phyloP scores from a whole-genome alignment of 202 grass and related monocot genomes.

The Schoenoplectus triqueter region DNA sequence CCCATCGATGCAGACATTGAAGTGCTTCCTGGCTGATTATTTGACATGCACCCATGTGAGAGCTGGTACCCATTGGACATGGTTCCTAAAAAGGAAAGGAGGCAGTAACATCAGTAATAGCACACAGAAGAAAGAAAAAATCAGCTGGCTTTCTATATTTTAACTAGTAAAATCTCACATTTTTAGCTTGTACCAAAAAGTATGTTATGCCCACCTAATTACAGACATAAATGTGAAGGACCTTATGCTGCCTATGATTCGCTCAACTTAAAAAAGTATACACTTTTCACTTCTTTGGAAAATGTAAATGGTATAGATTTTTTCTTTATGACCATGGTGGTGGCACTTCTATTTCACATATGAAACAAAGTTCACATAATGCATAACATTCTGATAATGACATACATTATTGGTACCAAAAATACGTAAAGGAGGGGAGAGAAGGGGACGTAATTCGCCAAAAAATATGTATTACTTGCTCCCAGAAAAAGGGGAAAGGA shows the following conservation, averaged over 20 bases:
- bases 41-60: constrained; percentile 52
- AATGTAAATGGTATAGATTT: neutral
- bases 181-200: constrained; percentile 35
- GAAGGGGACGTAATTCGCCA: no score
- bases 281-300: neutral
- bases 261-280: neutral
- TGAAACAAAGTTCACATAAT: neutral
- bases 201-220: constrained; percentile 28
- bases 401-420: neutral
- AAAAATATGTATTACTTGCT: neutral
- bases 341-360: neutral
- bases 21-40: constrained; percentile 65
- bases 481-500: neutral
- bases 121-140: constrained; percentile 23
- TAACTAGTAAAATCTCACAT: constrained; percentile 25
- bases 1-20: constrained; percentile 60
- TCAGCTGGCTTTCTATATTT: constrained; percentile 13
- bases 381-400: neutral
- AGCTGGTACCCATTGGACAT: constrained; percentile 79
- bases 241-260: constrained; percentile 2
- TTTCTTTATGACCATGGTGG: neutral
- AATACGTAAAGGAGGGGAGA: no score
- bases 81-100: constrained; percentile 53
- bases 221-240: constrained; percentile 29
- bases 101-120: constrained; percentile 29